These are phyloP conservation scores for Leccinum pellstonianum DNA, from an alignment of 768 basidiomycete species.

Conservation along the genomic window DNA sequence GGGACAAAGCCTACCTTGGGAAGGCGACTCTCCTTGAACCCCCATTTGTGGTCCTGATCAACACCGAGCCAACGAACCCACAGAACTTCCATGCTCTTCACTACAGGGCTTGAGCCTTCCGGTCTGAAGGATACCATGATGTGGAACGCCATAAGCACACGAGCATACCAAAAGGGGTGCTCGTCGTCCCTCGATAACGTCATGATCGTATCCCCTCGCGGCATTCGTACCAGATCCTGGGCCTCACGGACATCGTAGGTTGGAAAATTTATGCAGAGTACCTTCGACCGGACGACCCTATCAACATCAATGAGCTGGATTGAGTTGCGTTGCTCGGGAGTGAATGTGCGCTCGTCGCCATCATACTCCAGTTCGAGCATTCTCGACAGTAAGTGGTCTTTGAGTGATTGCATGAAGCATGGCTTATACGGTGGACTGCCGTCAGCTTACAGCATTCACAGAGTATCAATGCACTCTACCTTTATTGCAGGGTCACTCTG, in stretches of 20 bases:
- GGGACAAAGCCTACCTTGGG: background rate
- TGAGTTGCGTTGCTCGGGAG: background rate
- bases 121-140: background rate
- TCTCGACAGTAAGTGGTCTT: conserved; percentile 23
- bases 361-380: conserved; percentile 14
- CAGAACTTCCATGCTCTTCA: background rate
- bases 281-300: background rate
- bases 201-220: background rate
- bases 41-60: background rate
- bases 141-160: background rate
- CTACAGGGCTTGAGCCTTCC: rapidly evolving
- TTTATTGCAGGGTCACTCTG: conserved; percentile 8
- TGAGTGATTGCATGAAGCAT: conserved; percentile 18
- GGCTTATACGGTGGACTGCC: background rate
- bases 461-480: background rate
- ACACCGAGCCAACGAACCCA: background rate
- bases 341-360: conserved; percentile 11
- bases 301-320: background rate
- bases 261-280: conserved; percentile 9
- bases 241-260: conserved; percentile 21
- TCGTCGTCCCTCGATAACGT: background rate
- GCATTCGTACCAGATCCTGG: background rate
- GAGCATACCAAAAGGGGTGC: background rate
- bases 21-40: background rate
- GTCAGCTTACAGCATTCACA: no score